Conservation (phyloP, 1,284 basidiomycete genomes). For the Lignosus rhinocerotis region DNA sequence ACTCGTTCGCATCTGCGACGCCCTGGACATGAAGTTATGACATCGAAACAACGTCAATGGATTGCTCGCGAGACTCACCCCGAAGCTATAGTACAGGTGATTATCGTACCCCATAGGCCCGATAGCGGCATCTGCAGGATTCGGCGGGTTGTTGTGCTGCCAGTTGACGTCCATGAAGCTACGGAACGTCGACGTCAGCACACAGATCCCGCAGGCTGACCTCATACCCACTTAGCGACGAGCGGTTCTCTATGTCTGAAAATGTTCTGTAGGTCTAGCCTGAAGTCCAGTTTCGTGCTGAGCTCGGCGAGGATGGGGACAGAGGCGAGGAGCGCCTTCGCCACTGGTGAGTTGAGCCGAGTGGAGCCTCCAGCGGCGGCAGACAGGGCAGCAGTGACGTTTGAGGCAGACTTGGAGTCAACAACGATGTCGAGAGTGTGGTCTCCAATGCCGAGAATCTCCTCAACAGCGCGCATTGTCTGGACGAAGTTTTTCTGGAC, state of each 20-base stretch:
- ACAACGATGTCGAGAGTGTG: conserved; percentile 20
- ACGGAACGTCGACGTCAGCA: background rate
- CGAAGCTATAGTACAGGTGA: conserved; percentile 77
- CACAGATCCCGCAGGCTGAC: background rate
- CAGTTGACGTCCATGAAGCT: conserved; percentile 81
- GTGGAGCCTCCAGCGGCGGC: conserved; percentile 26
- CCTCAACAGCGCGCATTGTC: conserved; percentile 64
- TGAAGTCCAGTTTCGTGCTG: conserved; percentile 35
- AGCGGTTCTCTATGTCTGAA: conserved; percentile 35
- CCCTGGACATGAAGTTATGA: conserved; percentile 42
- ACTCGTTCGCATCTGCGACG: conserved; percentile 61
- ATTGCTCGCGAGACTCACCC: conserved; percentile 41
- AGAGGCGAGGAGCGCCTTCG: conserved; percentile 45
- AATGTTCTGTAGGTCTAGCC: conserved; percentile 18
- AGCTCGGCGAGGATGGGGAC: conserved; percentile 52
- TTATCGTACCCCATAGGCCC: conserved; percentile 79
- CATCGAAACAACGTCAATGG: background rate
- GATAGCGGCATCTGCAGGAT: conserved; percentile 64
- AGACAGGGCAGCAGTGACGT: conserved; percentile 46
- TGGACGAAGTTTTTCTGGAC: conserved; percentile 74
- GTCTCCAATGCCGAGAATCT: conserved; percentile 65
- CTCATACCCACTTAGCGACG: conserved; percentile 46
- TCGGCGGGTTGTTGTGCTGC: conserved; percentile 67
- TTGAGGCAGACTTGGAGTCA: conserved; percentile 29
- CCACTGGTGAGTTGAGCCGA: conserved; percentile 47